Percentiles rank a stretch among this genome's conserved stretches.
These are phyloP conservation scores for Pseudogymnoascus sp. DNA, from an alignment of 2,329 filamentous ascomycete genomes.

Conservation along the genomic window DNA sequence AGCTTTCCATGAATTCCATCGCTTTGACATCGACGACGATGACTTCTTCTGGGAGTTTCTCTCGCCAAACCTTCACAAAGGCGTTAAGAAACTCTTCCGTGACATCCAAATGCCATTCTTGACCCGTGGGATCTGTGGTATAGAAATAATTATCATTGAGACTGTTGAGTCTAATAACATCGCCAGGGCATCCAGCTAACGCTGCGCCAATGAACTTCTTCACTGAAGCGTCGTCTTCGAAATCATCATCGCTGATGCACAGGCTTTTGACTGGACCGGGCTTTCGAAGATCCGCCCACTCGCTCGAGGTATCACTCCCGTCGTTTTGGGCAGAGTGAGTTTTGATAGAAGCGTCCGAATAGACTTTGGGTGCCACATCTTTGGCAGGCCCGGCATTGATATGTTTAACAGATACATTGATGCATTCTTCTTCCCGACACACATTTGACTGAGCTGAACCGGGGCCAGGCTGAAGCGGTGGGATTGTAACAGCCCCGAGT, in stretches of 20 bases:
- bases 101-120: background rate
- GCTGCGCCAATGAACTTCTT: slow-evolving; percentile 1
- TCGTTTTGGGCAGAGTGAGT: background rate
- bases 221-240: background rate
- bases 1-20: slow-evolving; percentile 15
- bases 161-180: background rate
- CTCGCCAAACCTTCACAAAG: slow-evolving; percentile 24
- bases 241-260: background rate
- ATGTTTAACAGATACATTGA: background rate
- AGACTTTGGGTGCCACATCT: background rate
- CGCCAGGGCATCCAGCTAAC: background rate
- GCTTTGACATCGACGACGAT: slow-evolving; percentile 10
- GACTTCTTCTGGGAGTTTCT: slow-evolving; percentile 11
- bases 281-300: slow-evolving; percentile 4
- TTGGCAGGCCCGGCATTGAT: background rate
- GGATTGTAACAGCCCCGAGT: background rate
- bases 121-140: background rate
- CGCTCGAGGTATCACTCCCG: background rate
- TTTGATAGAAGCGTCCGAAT: background rate
- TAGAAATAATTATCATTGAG: background rate
- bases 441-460: background rate
- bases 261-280: background rate
- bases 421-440: background rate
- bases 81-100: background rate
- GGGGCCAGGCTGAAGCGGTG: background rate